Base-by-base conservation (phyloP, 2,329 filamentous ascomycete genomes). In the Cercospora janseana region DNA sequence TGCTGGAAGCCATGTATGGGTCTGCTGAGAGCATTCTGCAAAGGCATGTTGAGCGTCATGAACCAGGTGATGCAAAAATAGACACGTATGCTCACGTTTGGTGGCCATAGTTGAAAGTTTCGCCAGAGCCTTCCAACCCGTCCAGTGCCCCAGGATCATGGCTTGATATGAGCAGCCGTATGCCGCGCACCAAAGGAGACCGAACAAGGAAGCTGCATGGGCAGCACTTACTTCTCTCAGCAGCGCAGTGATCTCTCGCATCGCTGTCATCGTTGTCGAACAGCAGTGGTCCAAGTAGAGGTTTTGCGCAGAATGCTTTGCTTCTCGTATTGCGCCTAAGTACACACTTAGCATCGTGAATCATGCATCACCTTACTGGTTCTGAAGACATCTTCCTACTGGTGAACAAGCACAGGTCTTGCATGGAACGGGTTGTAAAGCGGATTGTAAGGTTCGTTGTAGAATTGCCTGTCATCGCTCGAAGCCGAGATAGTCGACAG, bases 261-360 rank as follows among this genome's bases (percentile, higher is more conserved):
- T 90, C 87, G 47, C 83, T 87, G 55, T 79, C 79, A 56, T 83
- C 79, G 59, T 91, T 91, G 58, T 86, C 81, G 67, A 91, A 88
- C 8, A 91, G 72, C 31, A 91, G 69, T 0, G 85, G 79, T 0
- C 83, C 85, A 29, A 87, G 70, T 31, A 84, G 69, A 0, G 87
- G 87, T 64, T 79, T 78, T 9, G 79, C 70, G 62, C 72, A 76
- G 64, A 88, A 87, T 2, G 77, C 72, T 37, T 56, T 55, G 41
- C 68, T 65, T 51, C 74, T 71, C 12, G 60, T 60, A 44, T 76
- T 76, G 28, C 69, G 63, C 58, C 74, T 70, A 31, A n/a, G 9
- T 2, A 21, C 10, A 35, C 13, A 18, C 29, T 23, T 8, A 40
- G 20, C 7, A 7, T 3, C 13, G 9, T 8, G n/a, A 20, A 21